These are phyloP conservation scores for Talaromyces sp. DNA, from an alignment of 2,329 filamentous ascomycete genomes.

Conservation along the genomic window DNA sequence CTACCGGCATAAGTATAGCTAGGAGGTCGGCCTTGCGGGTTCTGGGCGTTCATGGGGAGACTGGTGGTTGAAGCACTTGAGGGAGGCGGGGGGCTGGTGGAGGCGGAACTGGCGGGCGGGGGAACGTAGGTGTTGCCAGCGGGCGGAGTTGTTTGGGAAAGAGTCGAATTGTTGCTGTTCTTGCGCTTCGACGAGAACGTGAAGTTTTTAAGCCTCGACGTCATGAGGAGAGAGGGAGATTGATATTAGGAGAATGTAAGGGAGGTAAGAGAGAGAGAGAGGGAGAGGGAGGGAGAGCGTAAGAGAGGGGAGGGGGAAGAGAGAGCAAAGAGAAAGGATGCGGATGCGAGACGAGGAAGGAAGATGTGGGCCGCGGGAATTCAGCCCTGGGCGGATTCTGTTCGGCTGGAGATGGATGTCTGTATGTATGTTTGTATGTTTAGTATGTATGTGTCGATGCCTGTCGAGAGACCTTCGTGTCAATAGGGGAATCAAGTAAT, in stretches of 20 bases:
- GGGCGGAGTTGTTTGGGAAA: conserved; percentile 27
- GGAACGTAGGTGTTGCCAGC: conserved; percentile 30
- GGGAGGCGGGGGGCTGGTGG: conserved; percentile 36
- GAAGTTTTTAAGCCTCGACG: conserved; percentile 49
- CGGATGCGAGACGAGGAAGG: conserved; percentile 14
- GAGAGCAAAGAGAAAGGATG: conserved; percentile 17
- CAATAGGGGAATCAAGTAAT: too few relatives aligned
- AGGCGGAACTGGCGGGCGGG: conserved; percentile 35
- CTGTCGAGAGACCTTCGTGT: background rate
- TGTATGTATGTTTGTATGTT: too few relatives aligned
- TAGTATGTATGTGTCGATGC: background rate
- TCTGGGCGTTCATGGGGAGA: conserved; percentile 54
- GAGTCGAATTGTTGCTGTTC: conserved; percentile 47
- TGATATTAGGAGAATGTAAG: conserved; percentile 19
- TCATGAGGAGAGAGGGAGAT: conserved; percentile 47
- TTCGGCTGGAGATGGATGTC: too few relatives aligned
- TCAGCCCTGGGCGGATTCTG: conserved; percentile 10
- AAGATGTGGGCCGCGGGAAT: conserved; percentile 7
- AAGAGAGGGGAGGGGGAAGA: too few relatives aligned
- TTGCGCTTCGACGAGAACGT: conserved; percentile 47
- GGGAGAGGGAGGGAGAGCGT: too few relatives aligned
- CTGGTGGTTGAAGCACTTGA: conserved; percentile 49
- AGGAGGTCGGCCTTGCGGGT: conserved; percentile 58
- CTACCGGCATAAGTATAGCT: conserved; percentile 55
- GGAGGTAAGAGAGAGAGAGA: conserved; percentile 18